phyloP scores from a whole-genome alignment of 2,329 filamentous ascomycete genomes.

The Aspergillus hiratsukae region DNA sequence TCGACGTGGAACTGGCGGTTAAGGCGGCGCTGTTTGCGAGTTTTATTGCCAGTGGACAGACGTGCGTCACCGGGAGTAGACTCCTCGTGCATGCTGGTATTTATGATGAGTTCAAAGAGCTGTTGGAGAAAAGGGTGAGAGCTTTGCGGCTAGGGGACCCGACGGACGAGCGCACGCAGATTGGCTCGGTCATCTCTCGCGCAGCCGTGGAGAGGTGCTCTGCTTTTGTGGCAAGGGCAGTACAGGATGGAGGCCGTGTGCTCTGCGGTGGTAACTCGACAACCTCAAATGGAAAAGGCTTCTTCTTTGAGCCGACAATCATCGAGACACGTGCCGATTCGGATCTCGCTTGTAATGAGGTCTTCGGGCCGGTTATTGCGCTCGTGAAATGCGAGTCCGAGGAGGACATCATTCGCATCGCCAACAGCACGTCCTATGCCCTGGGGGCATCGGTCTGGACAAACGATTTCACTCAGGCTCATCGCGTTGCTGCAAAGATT shows the following conservation, averaged over 20 bases:
- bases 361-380: conserved; percentile 51
- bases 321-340: conserved; percentile 23
- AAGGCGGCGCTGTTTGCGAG: conserved; percentile 37
- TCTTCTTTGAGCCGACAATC: conserved; percentile 48
- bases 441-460: conserved; percentile 51
- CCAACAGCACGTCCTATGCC: conserved; percentile 50
- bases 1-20: conserved; percentile 28
- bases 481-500: conserved; percentile 44
- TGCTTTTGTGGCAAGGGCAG: conserved; percentile 22
- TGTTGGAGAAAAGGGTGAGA: conserved; percentile 48
- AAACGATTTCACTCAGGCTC: conserved; percentile 46
- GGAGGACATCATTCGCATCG: conserved; percentile 43
- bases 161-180: conserved; percentile 53
- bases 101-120: conserved; percentile 35
- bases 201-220: conserved; percentile 38
- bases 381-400: conserved; percentile 46
- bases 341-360: conserved; percentile 38
- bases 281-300: conserved; percentile 49
- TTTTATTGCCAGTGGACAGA: conserved; percentile 54
- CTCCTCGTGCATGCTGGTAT: conserved; percentile 49
- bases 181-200: conserved; percentile 59
- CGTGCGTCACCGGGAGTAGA: conserved; percentile 53
- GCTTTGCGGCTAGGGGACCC: conserved; percentile 54
- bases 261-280: conserved; percentile 46
- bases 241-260: conserved; percentile 38